phyloP scores from a whole-genome alignment of 108 stramenopile genomes.

The Skeletonema marinoi region DNA sequence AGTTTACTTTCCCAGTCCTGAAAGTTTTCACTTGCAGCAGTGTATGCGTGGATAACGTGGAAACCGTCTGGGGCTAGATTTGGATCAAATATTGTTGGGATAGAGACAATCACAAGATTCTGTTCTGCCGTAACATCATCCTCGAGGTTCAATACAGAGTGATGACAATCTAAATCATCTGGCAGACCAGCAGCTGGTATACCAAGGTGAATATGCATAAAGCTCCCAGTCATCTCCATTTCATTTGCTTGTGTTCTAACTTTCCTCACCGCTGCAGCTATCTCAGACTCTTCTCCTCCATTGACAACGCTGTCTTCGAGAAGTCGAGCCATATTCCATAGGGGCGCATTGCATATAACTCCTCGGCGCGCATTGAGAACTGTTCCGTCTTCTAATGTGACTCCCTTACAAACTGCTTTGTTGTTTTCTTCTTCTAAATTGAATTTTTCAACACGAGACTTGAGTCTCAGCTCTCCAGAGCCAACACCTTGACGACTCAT shows the following conservation, averaged over 20 bases:
- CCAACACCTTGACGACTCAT: slow-evolving; percentile 46
- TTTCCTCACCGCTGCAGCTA: slow-evolving; percentile 44
- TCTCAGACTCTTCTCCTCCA: neutral
- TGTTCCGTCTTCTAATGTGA: slow-evolving; percentile 61
- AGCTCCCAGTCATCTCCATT: slow-evolving; percentile 78
- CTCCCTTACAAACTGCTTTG: slow-evolving; percentile 64
- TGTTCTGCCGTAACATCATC: slow-evolving; percentile 74
- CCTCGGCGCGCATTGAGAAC: slow-evolving; percentile 65
- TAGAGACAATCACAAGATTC: slow-evolving; percentile 85
- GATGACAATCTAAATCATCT: slow-evolving; percentile 79
- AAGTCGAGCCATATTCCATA: slow-evolving; percentile 83
- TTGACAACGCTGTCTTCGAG: slow-evolving; percentile 60
- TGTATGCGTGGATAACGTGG: slow-evolving; percentile 89
- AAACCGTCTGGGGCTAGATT: slow-evolving; percentile 86
- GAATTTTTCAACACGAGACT: slow-evolving; percentile 56
- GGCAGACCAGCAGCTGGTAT: slow-evolving; percentile 77
- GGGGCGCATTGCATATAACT: slow-evolving; percentile 86
- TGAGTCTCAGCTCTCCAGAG: slow-evolving; percentile 49
- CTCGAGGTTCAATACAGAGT: slow-evolving; percentile 78
- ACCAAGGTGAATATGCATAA: slow-evolving; percentile 92
- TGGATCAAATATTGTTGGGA: slow-evolving; percentile 88
- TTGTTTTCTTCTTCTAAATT: slow-evolving; percentile 64
- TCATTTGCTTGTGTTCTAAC: slow-evolving; percentile 59
- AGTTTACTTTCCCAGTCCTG: slow-evolving; percentile 70
- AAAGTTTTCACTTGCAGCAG: slow-evolving; percentile 86